Base-by-base conservation (phyloP, 139 green algal genomes). In the Yamagishiella unicocca region DNA sequence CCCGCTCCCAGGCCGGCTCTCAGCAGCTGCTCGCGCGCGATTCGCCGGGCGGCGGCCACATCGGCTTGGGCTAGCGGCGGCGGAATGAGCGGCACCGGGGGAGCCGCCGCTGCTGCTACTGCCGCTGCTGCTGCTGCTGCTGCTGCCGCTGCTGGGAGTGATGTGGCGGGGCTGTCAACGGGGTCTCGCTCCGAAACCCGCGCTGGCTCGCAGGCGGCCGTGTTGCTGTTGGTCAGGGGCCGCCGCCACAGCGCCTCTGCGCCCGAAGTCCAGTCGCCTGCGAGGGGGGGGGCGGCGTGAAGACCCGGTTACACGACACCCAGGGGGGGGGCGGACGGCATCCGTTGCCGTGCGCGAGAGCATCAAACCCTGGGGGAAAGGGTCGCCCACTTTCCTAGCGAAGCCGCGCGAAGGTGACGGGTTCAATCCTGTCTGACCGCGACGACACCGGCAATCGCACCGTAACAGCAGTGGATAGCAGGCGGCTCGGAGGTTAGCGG, bases 231-330 rank as follows among this genome's bases (percentile, higher is more conserved):
- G n/a, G n/a, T n/a, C n/a, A n/a, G n/a, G n/a, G n/a, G n/a, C n/a
- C n/a, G 17, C n/a, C 81, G 21, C 80, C 80, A 86, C n/a, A 83
- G 58, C 19, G 53, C 38, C 38, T 50, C 37, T 8, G 53, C 82
- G 4, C 70, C 82, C 1, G 38, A n/a, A 2, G 80, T 77, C 80
- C 80, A 86, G 43, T 86, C 80, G 33, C 64, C 80, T 54, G 64
- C 31, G n/a, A 14, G 9, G 10, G 24, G 70, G 4, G 67, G 17
- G 35, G 67, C 14, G 14, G 67, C 12, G 14, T 10, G 35, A 35
- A 72, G 64, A 17, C 42, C n/a, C 12, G 64, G 29, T 42, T n/a
- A n/a, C n/a, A n/a, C n/a, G n/a, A n/a, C n/a, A n/a, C n/a, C n/a
- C n/a, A n/a, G n/a, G n/a, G n/a, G 64, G n/a, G 12, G 50, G 14